Base-by-base conservation (phyloP, 1,139 yeast species). In the Debaryomycetaceae sp. region DNA sequence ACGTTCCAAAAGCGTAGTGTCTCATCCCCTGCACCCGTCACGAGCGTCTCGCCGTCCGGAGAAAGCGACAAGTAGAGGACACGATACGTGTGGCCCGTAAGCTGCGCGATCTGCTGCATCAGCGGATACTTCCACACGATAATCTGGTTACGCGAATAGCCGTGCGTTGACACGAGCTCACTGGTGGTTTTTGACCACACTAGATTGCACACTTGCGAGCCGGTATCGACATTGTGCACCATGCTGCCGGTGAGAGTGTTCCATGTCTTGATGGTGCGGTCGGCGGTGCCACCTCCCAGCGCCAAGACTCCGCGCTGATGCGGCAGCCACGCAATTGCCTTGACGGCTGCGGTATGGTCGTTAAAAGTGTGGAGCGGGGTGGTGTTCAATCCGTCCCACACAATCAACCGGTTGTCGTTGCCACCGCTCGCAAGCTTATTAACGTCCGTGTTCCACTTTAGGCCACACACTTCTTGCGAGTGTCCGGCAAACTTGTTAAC, bases 1-100 rank as follows among this genome's bases (percentile, higher is more conserved):
- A 85, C 79, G 43, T 82, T 83, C 97, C 97, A 87, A 45, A 86
- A 83, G 41, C 97, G 56, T 34, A 90, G 58, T 0, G 98, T 90
- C 53, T 92, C 98, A 55, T 90, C 99, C 2, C 98, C 98, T 1
- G 98, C 97, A 1, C 98, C 99, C 0, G 98, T 87, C 3, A 90
- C 98, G n/a, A 90, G 80, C 0, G 97, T 85, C 38, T 83, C 87
- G 2, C 98, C 98, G 54, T 90, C 97, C 0, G 97, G 95, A n/a
- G 94, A 80, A 58, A 90, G 66, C 3, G 95, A 75, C 39, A 90
- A 63, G 49, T 90, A 92, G 29, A 92, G 59, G 6, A 90, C 98
- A 36, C 99, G 67, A 49, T 81, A 85, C 1, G 95, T 83, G 47
- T 90, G 99, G 0, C 97, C 98, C 6, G 94, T 85, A 32, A 90